phyloP scores from a whole-genome alignment of 306 rosid genomes.

The Vicia villosa region DNA sequence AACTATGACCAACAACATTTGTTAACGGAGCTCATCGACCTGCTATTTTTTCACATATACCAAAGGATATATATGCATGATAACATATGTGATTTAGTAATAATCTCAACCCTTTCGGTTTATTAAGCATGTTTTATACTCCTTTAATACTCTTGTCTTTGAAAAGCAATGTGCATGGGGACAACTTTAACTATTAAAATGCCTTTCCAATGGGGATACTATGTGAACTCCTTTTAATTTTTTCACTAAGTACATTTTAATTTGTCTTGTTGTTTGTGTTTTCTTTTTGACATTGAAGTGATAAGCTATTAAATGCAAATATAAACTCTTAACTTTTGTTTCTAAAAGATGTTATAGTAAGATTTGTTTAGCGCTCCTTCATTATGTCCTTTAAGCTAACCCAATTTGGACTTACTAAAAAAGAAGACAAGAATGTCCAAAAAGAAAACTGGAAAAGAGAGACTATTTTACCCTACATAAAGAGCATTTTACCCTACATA shows the following conservation, averaged over 20 bases:
- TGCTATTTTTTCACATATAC: too few species aligned
- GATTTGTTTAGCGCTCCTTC: conserved; percentile 68
- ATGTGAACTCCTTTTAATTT: conserved; percentile 47
- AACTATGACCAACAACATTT: too few species aligned
- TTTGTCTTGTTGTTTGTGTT: conserved; percentile 82
- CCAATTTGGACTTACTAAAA: conserved; percentile 54
- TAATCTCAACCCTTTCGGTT: not conserved
- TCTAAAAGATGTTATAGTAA: conserved; percentile 40
- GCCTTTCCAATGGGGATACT: conserved; percentile 57
- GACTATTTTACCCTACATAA: conserved; percentile 41
- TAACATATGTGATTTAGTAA: not conserved
- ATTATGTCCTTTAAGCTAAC: conserved; percentile 46
- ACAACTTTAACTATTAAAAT: conserved; percentile 51
- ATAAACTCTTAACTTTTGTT: conserved; percentile 44
- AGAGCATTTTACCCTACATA: conserved; percentile 61
- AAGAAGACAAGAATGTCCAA: conserved; percentile 65
- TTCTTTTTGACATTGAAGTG: conserved; percentile 44
- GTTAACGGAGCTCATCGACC: too few species aligned
- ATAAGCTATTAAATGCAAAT: conserved; percentile 42
- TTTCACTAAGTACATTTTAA: conserved; percentile 51
- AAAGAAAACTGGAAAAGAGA: conserved; percentile 72
- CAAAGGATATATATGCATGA: too few species aligned
- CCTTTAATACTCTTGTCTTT: conserved; percentile 40
- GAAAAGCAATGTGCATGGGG: conserved; percentile 55
- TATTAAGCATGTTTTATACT: conserved; percentile 46